Base-by-base conservation (phyloP, 2,329 filamentous ascomycete genomes). In the Rhexocercosporidium sp. region DNA sequence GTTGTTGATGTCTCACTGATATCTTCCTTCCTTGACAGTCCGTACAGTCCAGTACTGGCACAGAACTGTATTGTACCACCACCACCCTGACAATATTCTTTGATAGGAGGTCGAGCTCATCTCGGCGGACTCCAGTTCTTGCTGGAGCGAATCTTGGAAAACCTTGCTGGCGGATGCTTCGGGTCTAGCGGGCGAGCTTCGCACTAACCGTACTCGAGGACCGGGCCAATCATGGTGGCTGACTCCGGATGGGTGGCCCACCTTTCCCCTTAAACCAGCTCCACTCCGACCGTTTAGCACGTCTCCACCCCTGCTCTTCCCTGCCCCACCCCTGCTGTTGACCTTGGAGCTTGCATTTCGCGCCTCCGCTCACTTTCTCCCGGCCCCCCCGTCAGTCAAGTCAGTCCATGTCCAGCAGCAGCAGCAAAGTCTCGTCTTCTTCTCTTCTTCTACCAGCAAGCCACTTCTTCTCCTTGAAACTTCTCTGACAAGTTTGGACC, bases 401-500 rank as follows among this genome's bases (percentile, higher is more conserved):
- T 44, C 39, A 18, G 8, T 44, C 9, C 39, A 16, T 3, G 12
- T 7, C 39, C 39, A 44, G 14, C 14, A n/a, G n/a, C n/a, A n/a
- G n/a, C n/a, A n/a, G n/a, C n/a, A n/a, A n/a, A n/a, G n/a, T 16
- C n/a, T 44, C 14, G 39, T 20, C 18, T 27, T 22, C 34, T 54
- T 46, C 39, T 27, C 14, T 22, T 25, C 29, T 51, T 22, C 31
- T 29, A 27, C 51, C 27, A 20, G 20, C 60, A 70, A 69, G 67
- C 71, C 68, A 71, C 67, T 67, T 59, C 46, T 64, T 68, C 57
- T 31, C 25, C 66, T 64, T 69, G 61, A 68, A 71, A 65, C 65
- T 66, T 46, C 62, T 57, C 63, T 56, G 61, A 44, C 57, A 67
- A 67, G 62, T 44, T 64, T 69, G 37, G 54, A 64, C 59, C 59